Conservation (phyloP, 1,139 yeast species). For the Yamadazyma jaroonii region DNA sequence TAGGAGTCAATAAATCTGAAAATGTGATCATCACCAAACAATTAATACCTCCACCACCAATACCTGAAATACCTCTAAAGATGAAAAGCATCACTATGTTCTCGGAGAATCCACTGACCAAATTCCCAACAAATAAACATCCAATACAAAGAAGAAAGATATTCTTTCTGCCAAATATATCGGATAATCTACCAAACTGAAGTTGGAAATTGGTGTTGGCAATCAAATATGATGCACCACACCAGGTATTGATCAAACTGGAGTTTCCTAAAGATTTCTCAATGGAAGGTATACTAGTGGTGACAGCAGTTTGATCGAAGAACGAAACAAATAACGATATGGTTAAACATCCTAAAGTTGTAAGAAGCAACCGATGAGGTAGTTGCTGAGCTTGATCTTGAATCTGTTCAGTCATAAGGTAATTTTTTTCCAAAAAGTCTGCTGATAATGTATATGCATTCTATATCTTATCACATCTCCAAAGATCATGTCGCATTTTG, state of each 20-base stretch:
- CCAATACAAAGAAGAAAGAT: conserved; percentile 31
- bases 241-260: conserved; percentile 41
- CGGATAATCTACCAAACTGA: conserved; percentile 39
- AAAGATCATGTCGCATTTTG: too few relatives aligned
- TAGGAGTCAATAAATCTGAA: conserved; percentile 40
- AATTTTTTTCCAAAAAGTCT: neutral
- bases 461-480: too few relatives aligned
- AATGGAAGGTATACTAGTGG: conserved; percentile 42
- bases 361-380: conserved; percentile 10
- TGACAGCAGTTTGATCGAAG: conserved; percentile 40
- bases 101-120: conserved; percentile 40
- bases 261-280: conserved; percentile 35
- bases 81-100: conserved; percentile 37
- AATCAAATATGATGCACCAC: conserved; percentile 44
- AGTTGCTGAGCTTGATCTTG: conserved; percentile 14
- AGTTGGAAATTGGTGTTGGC: conserved; percentile 47
- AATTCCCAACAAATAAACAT: conserved; percentile 35
- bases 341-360: conserved; percentile 14
- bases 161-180: conserved; percentile 43
- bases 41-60: conserved; percentile 46
- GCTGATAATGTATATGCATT: too few relatives aligned
- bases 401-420: conserved; percentile 3
- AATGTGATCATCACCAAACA: conserved; percentile 43
- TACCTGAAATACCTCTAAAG: conserved; percentile 42
- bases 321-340: conserved; percentile 30